Evolutionary conservation across 768 basidiomycete genomes (phyloP).

Genomic region (Termitomyces sp.): DNA sequence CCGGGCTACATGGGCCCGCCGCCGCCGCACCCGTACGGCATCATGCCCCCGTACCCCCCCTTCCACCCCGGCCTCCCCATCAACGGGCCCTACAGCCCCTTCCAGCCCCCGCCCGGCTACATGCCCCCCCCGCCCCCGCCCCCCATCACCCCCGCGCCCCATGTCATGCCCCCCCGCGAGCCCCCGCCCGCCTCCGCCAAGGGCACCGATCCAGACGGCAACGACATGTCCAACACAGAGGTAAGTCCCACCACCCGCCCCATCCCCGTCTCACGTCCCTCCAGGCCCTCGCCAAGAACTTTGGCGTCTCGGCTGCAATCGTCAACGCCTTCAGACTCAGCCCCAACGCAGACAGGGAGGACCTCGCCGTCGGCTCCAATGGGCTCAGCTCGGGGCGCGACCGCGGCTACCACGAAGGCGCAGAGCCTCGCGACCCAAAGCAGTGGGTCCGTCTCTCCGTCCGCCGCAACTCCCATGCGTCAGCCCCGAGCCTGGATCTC

Average conservation of each 20-base stretch:
- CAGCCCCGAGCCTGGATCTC: conserved; percentile 28
- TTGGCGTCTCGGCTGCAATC: conserved; percentile 71
- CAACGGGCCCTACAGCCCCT: conserved; percentile 46
- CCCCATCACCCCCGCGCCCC: conserved; percentile 11
- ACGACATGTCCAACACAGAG: conserved; percentile 72
- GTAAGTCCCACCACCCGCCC: conserved; percentile 22
- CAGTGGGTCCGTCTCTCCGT: conserved; percentile 58
- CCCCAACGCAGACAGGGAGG: conserved; percentile 53
- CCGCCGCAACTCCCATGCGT: conserved; percentile 37
- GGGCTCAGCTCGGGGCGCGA: conserved; percentile 70
- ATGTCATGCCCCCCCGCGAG: conserved; percentile 16
- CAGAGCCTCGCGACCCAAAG: conserved; percentile 51
- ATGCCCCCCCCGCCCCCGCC: conserved; percentile 26
- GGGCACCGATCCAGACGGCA: conserved; percentile 74
- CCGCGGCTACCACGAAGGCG: conserved; percentile 45
- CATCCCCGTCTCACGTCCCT: not conserved
- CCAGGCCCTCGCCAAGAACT: conserved; percentile 68
- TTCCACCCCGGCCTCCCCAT: conserved; percentile 29
- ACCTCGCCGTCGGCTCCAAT: conserved; percentile 70
- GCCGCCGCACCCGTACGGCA: conserved; percentile 27
- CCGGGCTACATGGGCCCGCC: conserved; percentile 33
- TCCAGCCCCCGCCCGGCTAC: conserved; percentile 37
- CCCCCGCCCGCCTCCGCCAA: conserved; percentile 39
- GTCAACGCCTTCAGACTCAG: conserved; percentile 58
- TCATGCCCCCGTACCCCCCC: conserved; percentile 33